Base-by-base conservation (phyloP, 768 basidiomycete genomes). In the Lactarius vividus region DNA sequence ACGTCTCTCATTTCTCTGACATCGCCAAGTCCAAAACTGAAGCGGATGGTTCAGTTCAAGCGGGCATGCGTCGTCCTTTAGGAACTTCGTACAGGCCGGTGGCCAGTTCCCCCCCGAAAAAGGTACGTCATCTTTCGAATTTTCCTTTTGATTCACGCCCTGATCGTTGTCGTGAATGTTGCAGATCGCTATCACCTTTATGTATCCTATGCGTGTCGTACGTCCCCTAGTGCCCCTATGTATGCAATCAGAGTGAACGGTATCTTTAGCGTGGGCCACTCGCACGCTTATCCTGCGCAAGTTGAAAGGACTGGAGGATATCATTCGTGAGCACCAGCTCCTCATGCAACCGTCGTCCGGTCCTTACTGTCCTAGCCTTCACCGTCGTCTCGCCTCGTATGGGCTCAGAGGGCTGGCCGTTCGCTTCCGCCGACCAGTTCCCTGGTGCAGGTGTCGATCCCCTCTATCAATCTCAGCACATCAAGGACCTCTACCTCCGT, bases 181-280 rank as follows among this genome's bases (percentile, higher is more conserved):
- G 59, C 54, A 94, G 94, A 87, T 66, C 88, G 96, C 54, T 98
- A 98, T 75, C 91, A 92, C 71, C 91, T 96, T 70, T 96, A 92
- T 72, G 91, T 97, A 64, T 91, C 90, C 4, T 86, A 87, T 69
- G 86, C 89, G 2, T 98, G 94, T 72, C 94, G 91, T 92, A 69
- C 74, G 88, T 73, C 31, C 26, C 40, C 42, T n/a, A 39, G 26
- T 58, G 31, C 35, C 28, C 28, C 23, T 26, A 15, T 26, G 53
- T 15, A 10, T 26, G n/a, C 56, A 37, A 13, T 10, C 37, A 31
- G 62, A n/a, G 31, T 23, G 10, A 49, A n/a, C 26, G 35, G 62
- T n/a, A 20, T 42, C 39, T 2, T 53, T 57, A 92, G 90, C 96
- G 10, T 98, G 96, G 96, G 96, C 96, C 0, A 93, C 94, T 29